Evolutionary conservation across 2,329 filamentous ascomycete genomes (phyloP).

Genomic region (Colletotrichum noveboracense): DNA sequence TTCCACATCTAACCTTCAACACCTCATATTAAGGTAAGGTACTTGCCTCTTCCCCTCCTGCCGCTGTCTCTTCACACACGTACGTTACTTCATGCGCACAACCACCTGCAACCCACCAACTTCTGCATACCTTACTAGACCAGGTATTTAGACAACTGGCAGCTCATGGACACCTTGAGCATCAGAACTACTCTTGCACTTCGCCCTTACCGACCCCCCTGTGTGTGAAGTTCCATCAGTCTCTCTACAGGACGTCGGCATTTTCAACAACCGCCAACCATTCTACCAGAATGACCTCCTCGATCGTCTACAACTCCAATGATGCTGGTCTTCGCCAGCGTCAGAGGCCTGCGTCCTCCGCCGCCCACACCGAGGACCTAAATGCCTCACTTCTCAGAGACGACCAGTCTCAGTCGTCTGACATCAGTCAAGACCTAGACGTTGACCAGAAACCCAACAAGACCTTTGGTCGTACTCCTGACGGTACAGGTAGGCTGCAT

Average conservation of each 20-base stretch:
- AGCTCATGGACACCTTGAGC: constrained; percentile 20
- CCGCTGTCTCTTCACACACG: neutral
- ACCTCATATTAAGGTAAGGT: neutral
- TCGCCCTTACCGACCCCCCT: constrained; percentile 20
- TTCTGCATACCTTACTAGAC: neutral
- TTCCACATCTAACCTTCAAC: constrained; percentile 3
- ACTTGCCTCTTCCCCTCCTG: neutral
- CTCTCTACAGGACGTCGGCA: neutral
- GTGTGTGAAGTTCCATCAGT: constrained; percentile 6
- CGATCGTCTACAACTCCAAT: constrained; percentile 17
- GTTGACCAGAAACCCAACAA: constrained; percentile 56
- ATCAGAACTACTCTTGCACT: constrained; percentile 11
- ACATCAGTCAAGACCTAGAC: neutral
- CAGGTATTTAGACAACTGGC: constrained; percentile 10
- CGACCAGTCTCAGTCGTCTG: neutral
- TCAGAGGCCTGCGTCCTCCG: neutral
- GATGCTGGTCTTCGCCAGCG: constrained; percentile 19
- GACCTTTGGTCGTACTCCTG: constrained; percentile 89
- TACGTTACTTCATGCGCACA: neutral
- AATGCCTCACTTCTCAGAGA: neutral
- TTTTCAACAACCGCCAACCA: neutral
- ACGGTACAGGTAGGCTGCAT: constrained; percentile 78
- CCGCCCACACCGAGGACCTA: neutral
- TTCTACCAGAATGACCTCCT: constrained; percentile 24
- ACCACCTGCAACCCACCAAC: neutral